phyloP scores from a whole-genome alignment of 1,284 basidiomycete genomes.

The Phylloporus gajari region DNA sequence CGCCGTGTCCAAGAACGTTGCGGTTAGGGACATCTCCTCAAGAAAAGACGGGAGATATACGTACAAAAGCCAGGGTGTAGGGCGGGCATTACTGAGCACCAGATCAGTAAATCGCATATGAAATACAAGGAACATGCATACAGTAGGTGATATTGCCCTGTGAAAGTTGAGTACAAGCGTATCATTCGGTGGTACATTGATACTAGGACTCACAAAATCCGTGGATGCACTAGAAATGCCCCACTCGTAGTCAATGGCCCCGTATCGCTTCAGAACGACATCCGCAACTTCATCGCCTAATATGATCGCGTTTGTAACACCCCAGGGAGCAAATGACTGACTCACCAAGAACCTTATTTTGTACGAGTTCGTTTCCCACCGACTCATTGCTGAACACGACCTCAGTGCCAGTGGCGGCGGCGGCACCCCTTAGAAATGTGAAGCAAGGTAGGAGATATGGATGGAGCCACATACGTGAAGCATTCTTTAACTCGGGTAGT shows the following conservation, averaged over 20 bases:
- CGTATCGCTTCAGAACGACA: constrained; percentile 63
- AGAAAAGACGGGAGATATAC: constrained; percentile 14
- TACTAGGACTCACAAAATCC: constrained; percentile 60
- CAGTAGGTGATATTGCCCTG: constrained; percentile 74
- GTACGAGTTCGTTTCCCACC: constrained; percentile 67
- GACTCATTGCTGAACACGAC: constrained; percentile 56
- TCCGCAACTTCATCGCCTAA: constrained; percentile 67
- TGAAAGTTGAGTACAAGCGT: neutral
- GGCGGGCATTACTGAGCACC: constrained; percentile 52
- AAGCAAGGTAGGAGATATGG: neutral
- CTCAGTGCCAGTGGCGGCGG: constrained; percentile 73
- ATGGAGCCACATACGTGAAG: constrained; percentile 66
- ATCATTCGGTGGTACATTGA: neutral
- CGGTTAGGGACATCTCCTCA: constrained; percentile 6
- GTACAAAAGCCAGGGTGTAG: constrained; percentile 61
- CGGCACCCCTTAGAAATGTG: constrained; percentile 29
- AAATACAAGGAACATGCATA: constrained; percentile 32
- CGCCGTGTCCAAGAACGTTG: neutral
- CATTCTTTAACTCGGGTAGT: constrained; percentile 71
- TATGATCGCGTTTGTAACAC: constrained; percentile 3
- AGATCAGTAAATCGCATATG: neutral
- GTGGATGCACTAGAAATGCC: constrained; percentile 72
- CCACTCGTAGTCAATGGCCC: constrained; percentile 62
- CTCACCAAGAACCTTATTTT: constrained; percentile 69
- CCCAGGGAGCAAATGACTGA: neutral